Evolutionary conservation across 2,329 filamentous ascomycete genomes (phyloP).

Genomic region (Aureobasidium uvarum): DNA sequence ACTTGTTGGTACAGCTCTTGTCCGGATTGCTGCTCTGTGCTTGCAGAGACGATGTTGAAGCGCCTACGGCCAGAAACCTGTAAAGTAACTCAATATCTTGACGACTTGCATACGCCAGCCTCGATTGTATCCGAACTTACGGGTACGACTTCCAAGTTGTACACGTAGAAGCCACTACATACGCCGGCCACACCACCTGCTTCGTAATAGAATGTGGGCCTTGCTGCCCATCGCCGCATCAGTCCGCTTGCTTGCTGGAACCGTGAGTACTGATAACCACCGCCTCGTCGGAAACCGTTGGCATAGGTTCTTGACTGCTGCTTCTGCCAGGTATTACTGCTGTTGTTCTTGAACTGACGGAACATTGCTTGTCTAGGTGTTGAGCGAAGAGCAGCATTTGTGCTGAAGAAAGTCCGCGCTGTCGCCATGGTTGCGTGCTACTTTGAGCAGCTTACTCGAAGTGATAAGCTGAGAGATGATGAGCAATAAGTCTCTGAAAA

Average conservation of each 20-base stretch:
- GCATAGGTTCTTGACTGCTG: slow-evolving; percentile 12
- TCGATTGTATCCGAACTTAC: slow-evolving; percentile 34
- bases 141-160: slow-evolving; percentile 69
- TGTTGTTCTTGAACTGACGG: neutral
- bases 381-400: neutral
- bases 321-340: neutral
- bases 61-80: slow-evolving; percentile 65
- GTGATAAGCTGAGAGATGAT: neutral
- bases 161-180: slow-evolving; percentile 60
- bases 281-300: slow-evolving; percentile 13
- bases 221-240: slow-evolving; percentile 42
- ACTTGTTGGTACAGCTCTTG: slow-evolving; percentile 57
- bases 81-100: slow-evolving; percentile 14
- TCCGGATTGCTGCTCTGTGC: slow-evolving; percentile 55
- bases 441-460: neutral
- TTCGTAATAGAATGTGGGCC: slow-evolving; percentile 51
- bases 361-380: neutral
- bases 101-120: neutral
- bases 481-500: neutral
- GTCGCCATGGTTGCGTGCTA: neutral
- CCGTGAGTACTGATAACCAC: slow-evolving; percentile 37
- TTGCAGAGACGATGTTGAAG: slow-evolving; percentile 67
- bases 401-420: neutral
- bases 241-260: slow-evolving; percentile 34
- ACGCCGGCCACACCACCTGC: slow-evolving; percentile 45